Evolutionary conservation across 768 basidiomycete species (phyloP), one percentile per base, ranked within the genome.

Genomic region (Pholiota molesta): DNA sequence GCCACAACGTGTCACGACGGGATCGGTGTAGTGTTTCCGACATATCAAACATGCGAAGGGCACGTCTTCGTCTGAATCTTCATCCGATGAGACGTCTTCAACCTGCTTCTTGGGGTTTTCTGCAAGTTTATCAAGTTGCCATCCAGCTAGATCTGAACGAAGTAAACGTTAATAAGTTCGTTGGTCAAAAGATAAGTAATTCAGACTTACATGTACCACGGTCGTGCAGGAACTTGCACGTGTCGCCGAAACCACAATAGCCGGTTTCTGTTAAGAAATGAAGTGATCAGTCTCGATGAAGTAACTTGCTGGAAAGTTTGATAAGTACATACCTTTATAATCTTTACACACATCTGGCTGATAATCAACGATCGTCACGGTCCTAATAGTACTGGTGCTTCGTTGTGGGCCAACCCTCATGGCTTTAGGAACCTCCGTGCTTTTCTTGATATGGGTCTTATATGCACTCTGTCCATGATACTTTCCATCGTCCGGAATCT

Each of bases 341-440:
- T 99, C 97, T 75, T 99, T 99, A 78, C 97, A 99, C 17, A 99
- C 97, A 71, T 99, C 97, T 2, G 97, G 97, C 74, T 99, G 97
- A 76, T 98, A 99, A 80, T 99, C 97, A 51, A 93, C 84, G 61
- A 98, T 89, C 3, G 97, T 99, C 51, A 97, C 96, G 2, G 94
- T 96, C 59, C 95, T 85, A 67, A 99, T 94, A 62, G 92, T 98
- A 77, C 73, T 91, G 47, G 77, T 87, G 72, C 76, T 88, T 73
- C 89, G 81, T 74, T 91, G 94, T 66, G 86, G 97, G 52, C 86
- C 95, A 57, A 86, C 87, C 65, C 89, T 86, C 89, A 95, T 95
- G 17, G 90, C 87, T 73, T 95, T 95, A 2, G 94, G 91, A 9
- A 94, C 73, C 71, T 95, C 92, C 69, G 90, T 86, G 70, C 81